Evolutionary conservation across 257 asterid genomes (phyloP).

Genomic region (Nicotiana paniculata): DNA sequence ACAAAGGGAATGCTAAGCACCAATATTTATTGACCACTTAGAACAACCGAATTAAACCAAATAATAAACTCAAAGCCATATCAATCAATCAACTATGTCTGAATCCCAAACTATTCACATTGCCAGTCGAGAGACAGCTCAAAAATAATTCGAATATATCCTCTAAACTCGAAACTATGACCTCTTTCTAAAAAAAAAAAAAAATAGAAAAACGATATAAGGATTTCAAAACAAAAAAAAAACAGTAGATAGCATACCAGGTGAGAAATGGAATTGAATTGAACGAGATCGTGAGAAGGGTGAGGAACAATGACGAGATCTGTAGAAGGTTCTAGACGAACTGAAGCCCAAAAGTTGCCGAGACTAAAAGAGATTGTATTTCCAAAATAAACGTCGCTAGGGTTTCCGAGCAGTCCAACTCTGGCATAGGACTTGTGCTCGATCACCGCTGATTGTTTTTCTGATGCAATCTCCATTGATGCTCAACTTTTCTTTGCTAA

Average conservation of each 20-base stretch:
- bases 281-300: slow-evolving; percentile 65
- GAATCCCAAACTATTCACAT: not conserved
- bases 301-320: slow-evolving; percentile 62
- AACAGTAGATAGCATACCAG: slow-evolving; percentile 32
- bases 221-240: not conserved
- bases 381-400: slow-evolving; percentile 81
- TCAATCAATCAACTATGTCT: not conserved
- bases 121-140: not conserved
- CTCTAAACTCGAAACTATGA: not conserved
- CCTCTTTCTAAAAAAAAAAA: not conserved
- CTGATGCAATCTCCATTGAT: not conserved
- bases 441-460: slow-evolving; percentile 15
- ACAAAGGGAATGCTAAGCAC: not conserved
- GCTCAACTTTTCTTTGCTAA: slow-evolving; percentile 14
- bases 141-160: not conserved
- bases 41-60: not conserved
- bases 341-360: slow-evolving; percentile 77
- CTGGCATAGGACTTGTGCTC: slow-evolving; percentile 74
- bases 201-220: not conserved
- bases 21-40: not conserved
- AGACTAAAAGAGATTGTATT: slow-evolving; percentile 68
- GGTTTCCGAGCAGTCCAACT: slow-evolving; percentile 71
- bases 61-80: not conserved
- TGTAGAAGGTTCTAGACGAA: slow-evolving; percentile 53
- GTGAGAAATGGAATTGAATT: slow-evolving; percentile 56